Evolutionary conservation across 306 rosid species (phyloP), one percentile per base, ranked within the genome.

Genomic region (Cercis canadensis): DNA sequence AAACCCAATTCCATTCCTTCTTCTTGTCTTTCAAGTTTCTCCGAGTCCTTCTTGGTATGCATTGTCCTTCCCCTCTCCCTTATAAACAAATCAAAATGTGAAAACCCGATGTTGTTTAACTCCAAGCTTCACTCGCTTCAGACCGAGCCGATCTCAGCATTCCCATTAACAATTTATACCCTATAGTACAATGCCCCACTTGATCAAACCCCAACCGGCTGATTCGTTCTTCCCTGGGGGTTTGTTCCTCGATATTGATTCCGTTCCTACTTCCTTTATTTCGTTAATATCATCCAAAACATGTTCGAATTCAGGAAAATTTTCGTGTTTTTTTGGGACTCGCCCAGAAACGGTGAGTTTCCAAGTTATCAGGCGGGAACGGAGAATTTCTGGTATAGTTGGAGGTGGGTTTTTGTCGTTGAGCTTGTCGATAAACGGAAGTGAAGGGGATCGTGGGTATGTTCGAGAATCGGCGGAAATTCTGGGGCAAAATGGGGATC

Each of bases 381-480:
- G 16, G 50, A 58, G 77, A 46, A 13, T 69, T 4, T 54, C 67
- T 4, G 67, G 72, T 8, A 40, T 17, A 50, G 4, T n/a, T 3
- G 49, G 80, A 6, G 79, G 81, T 4, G 60, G 49, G 29, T 89
- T 94, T 65, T 76, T 84, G 60, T 94, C 96, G 8, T 83, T 88
- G 75, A 89, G 95, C 81, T 80, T 94, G 72, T 90, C 97, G 15
- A 58, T 88, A 31, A 86, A 86, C 21, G 78, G 82, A 67, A 65
- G 55, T 54, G 81, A 76, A 52, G 74, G 74, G 56, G 80, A 79
- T 61, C 88, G 73, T 11, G 84, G 73, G 7, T 89, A 78, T 67
- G 82, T 37, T 51, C 74, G 52, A 39, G 90, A 89, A 57, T 77
- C 94, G 4, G 73, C 70, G 36, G 82, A 78, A 32, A 69, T 53